Evolutionary conservation across 169 alveolate genomes (phyloP).

Genomic region (Cryptosporidium tyzzeri): DNA sequence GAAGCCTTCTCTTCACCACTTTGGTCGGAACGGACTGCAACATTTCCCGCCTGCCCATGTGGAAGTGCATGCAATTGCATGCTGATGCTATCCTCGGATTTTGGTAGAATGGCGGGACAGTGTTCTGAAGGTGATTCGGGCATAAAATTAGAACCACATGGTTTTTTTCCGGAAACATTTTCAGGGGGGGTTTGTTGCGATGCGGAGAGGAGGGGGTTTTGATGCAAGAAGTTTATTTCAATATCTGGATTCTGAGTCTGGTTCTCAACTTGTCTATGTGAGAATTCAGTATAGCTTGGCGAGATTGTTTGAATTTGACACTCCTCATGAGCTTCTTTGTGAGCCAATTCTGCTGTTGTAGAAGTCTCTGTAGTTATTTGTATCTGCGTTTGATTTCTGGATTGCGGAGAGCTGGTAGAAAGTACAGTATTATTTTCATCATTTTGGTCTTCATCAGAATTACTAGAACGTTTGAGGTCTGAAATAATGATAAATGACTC

Average conservation of each 20-base stretch:
- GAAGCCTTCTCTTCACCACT: background rate
- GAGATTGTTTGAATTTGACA: background rate
- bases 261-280: background rate
- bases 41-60: background rate
- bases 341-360: background rate
- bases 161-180: background rate
- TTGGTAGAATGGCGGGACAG: background rate
- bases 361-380: background rate
- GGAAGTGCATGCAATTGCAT: background rate
- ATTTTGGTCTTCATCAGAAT: background rate
- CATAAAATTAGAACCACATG: background rate
- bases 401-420: background rate
- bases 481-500: conserved; percentile 14
- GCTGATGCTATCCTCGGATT: background rate
- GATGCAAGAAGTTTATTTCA: no score
- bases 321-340: background rate
- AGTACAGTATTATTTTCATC: background rate
- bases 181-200: background rate
- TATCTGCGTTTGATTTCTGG: background rate
- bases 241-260: background rate
- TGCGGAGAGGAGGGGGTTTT: background rate
- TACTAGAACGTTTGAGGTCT: background rate
- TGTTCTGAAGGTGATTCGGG: background rate
- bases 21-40: background rate
- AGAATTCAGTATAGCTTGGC: no score